Base-by-base conservation (phyloP, 1,284 basidiomycete species). In the Apiotrichum siamense region DNA sequence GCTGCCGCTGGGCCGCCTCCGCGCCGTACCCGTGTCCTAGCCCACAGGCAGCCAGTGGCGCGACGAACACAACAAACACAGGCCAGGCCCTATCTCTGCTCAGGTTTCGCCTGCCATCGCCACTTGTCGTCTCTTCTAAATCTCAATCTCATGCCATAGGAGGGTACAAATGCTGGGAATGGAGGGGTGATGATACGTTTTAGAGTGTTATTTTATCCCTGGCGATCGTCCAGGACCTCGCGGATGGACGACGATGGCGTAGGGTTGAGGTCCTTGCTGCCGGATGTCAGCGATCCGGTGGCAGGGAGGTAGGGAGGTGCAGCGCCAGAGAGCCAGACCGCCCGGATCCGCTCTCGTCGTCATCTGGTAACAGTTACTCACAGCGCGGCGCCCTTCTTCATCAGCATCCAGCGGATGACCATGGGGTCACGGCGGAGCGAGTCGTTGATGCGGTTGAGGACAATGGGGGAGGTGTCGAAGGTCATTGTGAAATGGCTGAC, bases 381-480 rank as follows among this genome's bases (percentile, higher is more conserved):
- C 56, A 59, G 25, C 12, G 42, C 50, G 4, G 46, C 37, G 23
- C 57, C 57, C 57, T 55, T 59, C 47, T 55, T 55, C 33, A 47
- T 37, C 25, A 59, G 32, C 46, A 53, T 59, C 57, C 57, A 59
- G 45, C 65, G 62, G 32, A 72, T 59, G n/a, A 72, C 67, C 47
- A 64, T 52, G 3, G 73, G 73, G 58, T 75, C 72, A 33, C 57
- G 55, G 17, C 67, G 59, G 32, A 75, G 55, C 41, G 69, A 66
- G 43, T 70, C 67, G 57, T 70, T 64, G 36, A 75, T 54, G 26
- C 63, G 52, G 39, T 65, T 62, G 13, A 74, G 49, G n/a, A 73
- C 64, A 5, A 64, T 57, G n/a, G 73, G 72, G 5, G 70, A 73
- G 6, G 69, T 70, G 52, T 75, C 73, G 46, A 74, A 75, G 6